These are phyloP conservation scores for Ophiostoma tasmaniense DNA, from an alignment of 2,329 filamentous ascomycete genomes.

Conservation along the genomic window DNA sequence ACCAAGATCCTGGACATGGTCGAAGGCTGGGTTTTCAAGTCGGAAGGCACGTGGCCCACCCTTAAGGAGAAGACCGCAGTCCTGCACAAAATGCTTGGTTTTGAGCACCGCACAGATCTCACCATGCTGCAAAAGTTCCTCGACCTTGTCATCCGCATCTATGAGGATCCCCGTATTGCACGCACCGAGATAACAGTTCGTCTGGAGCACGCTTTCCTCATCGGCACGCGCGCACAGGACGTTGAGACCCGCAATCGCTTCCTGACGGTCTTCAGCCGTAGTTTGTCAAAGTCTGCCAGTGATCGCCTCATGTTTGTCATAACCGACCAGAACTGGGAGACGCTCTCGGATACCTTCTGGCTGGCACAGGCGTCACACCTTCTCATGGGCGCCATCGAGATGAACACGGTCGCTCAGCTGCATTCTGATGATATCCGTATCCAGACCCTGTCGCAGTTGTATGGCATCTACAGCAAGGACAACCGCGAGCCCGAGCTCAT, in stretches of 20 bases:
- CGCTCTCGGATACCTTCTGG: conserved; percentile 91
- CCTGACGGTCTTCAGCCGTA: conserved; percentile 92
- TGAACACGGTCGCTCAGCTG: conserved; percentile 68
- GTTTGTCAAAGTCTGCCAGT: conserved; percentile 83
- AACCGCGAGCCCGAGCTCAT: conserved; percentile 55
- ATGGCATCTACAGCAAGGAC: conserved; percentile 66
- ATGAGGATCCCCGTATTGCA: conserved; percentile 93
- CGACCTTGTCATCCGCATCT: conserved; percentile 92
- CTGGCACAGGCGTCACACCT: conserved; percentile 89
- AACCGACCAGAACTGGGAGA: conserved; percentile 93
- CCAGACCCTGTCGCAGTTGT: conserved; percentile 64
- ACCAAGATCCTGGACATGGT: conserved; percentile 91
- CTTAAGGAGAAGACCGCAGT: conserved; percentile 98
- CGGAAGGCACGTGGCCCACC: conserved; percentile 89
- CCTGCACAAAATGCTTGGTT: conserved; percentile 96
- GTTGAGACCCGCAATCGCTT: conserved; percentile 96
- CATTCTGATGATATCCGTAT: conserved; percentile 78
- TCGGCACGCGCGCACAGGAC: conserved; percentile 85
- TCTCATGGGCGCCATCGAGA: conserved; percentile 82
- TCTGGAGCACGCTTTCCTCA: conserved; percentile 96
- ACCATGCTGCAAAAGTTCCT: conserved; percentile 88
- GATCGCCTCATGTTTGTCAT: conserved; percentile 84
- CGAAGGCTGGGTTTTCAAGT: conserved; percentile 91
- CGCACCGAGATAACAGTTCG: conserved; percentile 91
- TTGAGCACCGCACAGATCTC: conserved; percentile 75